Conservation (phyloP, 2,329 filamentous ascomycete genomes). For the Fusarium tjaetaba region DNA sequence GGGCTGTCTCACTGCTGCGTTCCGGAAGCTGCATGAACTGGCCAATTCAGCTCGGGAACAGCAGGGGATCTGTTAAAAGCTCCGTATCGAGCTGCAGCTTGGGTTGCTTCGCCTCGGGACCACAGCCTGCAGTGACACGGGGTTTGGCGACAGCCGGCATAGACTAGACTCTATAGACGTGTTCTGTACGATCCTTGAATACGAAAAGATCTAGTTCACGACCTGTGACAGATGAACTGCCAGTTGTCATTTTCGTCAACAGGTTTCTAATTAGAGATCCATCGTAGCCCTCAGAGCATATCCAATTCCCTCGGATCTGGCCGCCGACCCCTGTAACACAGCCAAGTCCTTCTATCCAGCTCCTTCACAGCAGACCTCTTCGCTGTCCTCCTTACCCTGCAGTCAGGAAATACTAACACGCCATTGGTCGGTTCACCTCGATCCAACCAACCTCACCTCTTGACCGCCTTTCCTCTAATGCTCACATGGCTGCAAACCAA, state of each 20-base stretch:
- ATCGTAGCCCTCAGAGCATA: neutral
- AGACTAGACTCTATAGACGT: neutral
- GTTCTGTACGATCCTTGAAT: neutral
- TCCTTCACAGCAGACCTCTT: neutral
- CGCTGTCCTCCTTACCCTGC: conserved; percentile 20
- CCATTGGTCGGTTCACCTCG: conserved; percentile 14
- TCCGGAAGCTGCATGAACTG: conserved; percentile 37
- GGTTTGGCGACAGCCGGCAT: conserved; percentile 1
- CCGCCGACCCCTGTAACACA: conserved; percentile 9
- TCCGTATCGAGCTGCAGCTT: conserved; percentile 19
- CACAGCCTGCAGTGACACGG: conserved; percentile 3
- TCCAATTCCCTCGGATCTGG: conserved; percentile 6
- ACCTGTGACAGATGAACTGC: conserved; percentile 10
- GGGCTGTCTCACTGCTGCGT: conserved; percentile 13
- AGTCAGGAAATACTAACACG: neutral
- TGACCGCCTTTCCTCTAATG: conserved; percentile 42
- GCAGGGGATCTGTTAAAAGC: neutral
- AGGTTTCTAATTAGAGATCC: conserved; percentile 16
- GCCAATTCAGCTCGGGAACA: conserved; percentile 27
- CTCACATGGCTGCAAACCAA: conserved; percentile 27
- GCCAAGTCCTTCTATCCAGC: conserved; percentile 9
- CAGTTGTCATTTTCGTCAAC: conserved; percentile 13
- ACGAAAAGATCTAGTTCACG: conserved; percentile 2
- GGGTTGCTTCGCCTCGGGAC: conserved; percentile 7
- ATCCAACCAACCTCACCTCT: conserved; percentile 2